phyloP scores from a whole-genome alignment of 129 eudicot species.

The Chrysanthemum seticuspe region DNA sequence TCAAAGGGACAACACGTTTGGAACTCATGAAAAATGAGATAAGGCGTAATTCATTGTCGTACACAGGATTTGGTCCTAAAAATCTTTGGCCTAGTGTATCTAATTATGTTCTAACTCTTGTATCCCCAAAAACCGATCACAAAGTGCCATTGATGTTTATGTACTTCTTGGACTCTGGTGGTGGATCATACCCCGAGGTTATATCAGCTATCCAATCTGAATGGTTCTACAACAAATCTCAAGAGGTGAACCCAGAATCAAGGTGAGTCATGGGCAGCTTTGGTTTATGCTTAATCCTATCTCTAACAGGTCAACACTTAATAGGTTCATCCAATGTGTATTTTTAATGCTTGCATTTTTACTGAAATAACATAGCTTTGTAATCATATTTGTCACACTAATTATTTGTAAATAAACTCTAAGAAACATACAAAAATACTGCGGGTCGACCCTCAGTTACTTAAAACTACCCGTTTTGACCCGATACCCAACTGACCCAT shows the following conservation, averaged over 20 bases:
- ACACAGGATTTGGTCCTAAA: conserved; percentile 61
- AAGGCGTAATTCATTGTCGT: conserved; percentile 40
- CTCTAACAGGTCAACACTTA: too few relatives aligned
- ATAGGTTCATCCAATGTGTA: too few relatives aligned
- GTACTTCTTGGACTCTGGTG: conserved; percentile 97
- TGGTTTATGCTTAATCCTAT: too few relatives aligned
- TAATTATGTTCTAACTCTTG: conserved; percentile 65
- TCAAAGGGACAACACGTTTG: conserved; percentile 76
- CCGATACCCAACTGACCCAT: too few relatives aligned
- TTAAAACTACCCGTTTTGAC: too few relatives aligned
- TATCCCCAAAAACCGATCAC: conserved; percentile 42
- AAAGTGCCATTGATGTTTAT: conserved; percentile 44
- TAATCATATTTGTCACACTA: not conserved
- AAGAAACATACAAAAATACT: too few relatives aligned
- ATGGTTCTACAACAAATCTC: conserved; percentile 68
- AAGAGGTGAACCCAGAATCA: conserved; percentile 70
- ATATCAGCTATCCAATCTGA: conserved; percentile 72
- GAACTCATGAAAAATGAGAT: conserved; percentile 72
- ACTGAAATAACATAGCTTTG: too few relatives aligned
- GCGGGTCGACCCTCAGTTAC: too few relatives aligned
- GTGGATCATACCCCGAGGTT: conserved; percentile 91
- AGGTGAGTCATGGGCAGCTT: conserved; percentile 39
- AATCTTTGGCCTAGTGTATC: conserved; percentile 92
- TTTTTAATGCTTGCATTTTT: too few relatives aligned
- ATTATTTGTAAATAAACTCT: too few relatives aligned